Evolutionary conservation across 805 yeast genomes (phyloP), one percentile per base, ranked within the genome.

Genomic region (Clavispora phyllophila): DNA sequence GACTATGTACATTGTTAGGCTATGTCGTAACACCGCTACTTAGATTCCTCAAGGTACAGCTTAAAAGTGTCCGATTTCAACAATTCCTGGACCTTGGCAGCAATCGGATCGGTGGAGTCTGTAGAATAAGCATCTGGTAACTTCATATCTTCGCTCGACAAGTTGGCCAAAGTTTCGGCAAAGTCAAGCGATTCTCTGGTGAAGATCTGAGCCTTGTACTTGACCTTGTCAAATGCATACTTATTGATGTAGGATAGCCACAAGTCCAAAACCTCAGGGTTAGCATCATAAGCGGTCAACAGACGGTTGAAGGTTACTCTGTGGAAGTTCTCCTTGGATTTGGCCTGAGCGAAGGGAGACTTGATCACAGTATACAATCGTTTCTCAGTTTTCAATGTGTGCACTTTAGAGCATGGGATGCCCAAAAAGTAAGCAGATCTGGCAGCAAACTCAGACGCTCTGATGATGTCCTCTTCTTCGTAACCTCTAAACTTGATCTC

Each of bases 261-360:
- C 40, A 86, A 66, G 61, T 93, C 96, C 34, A 93, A 69, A 4
- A 85, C 83, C 57, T 87, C 96, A 1, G 90, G 83, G 45, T 85
- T 81, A 14, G 96, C 78, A 62, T 93, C 98, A 74, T 79, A 89
- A 23, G 88, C 85, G 51, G 73, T 75, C 50, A 93, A 71, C 46
- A 77, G 62, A 48, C 95, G 79, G 54, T 83, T 80, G 62, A 79
- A 86, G 1, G 98, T 93, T 38, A 78, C 75, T 69, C 98, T 82
- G 69, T 87, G 86, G 66, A 86, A 93, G 72, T 91, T 93, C 69
- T 91, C 96, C 68, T 93, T 93, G 9, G 93, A 76, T 62, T 89
- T 90, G 40, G 97, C 95, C 58, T 87, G 93, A 17, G 86, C 96
- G 62, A 93, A 93, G 1, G 97, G 97, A 3, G 96, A 82, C 61